Conservation (phyloP, 345 rosid species). For the Corchorus olitorius region DNA sequence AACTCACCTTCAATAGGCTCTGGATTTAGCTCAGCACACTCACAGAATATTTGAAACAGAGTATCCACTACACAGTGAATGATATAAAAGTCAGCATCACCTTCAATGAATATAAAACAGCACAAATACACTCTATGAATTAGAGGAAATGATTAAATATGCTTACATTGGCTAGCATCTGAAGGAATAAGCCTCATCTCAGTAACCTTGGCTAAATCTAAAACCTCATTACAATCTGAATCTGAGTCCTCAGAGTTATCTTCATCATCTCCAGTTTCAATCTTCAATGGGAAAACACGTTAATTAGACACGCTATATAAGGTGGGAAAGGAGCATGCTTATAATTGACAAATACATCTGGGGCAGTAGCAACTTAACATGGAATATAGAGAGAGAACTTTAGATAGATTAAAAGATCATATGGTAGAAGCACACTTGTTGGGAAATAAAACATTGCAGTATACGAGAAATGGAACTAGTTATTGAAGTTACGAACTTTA, state of each 20-base stretch:
- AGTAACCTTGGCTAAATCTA: conserved; percentile 65
- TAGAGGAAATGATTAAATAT: conserved; percentile 8
- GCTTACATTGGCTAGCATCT: conserved; percentile 70
- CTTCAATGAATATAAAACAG: conserved; percentile 5
- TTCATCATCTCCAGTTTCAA: conserved; percentile 69
- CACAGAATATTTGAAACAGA: conserved; percentile 79
- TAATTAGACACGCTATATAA: conserved; percentile 12
- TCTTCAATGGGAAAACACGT: conserved; percentile 40
- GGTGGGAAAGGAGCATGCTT: neutral
- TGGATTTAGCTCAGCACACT: conserved; percentile 95
- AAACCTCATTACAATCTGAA: conserved; percentile 48
- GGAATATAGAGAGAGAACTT: neutral
- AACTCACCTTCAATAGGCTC: conserved; percentile 76
- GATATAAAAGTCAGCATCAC: neutral
- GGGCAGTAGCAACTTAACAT: neutral
- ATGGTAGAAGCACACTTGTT: neutral
- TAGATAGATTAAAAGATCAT: neutral
- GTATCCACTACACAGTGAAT: conserved; percentile 69
- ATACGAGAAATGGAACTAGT: neutral
- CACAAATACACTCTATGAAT: neutral
- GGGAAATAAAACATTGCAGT: neutral
- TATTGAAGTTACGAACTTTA: neutral
- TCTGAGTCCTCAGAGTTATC: conserved; percentile 62
- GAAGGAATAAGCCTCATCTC: conserved; percentile 98
- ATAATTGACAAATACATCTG: neutral